Evolutionary conservation across 2,329 filamentous ascomycete genomes (phyloP), one percentile per base, ranked within the genome.

Genomic region (Mycocentrospora acerina): DNA sequence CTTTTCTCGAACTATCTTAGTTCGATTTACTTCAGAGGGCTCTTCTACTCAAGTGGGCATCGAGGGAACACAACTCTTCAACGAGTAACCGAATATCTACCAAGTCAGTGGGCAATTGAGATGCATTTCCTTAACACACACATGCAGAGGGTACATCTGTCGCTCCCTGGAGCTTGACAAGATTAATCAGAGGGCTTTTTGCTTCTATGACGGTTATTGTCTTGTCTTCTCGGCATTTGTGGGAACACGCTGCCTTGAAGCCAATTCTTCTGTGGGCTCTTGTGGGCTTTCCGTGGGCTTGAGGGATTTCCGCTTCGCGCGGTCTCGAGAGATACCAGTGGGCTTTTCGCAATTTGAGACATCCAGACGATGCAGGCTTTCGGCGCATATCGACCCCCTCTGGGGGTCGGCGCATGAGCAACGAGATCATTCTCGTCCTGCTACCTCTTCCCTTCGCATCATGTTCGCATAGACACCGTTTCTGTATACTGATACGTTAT

Each of bases 181-280:
- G 57, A 64, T 64, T 46, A 58, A 62, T 53, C 58, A 66, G 61
- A 63, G 59, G 59, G 63, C 64, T 62, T 62, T 61, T 57, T 52
- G 60, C 59, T 62, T 63, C 59, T 67, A 57, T 57, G 65, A 66
- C 64, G 66, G 60, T 63, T 63, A 62, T 56, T 52, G 53, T 65
- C 51, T 68, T 66, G 66, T 62, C 57, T 67, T 70, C 70, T 71
- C 64, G 71, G 72, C 71, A 46, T 62, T 71, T 76, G 73, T 75
- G 73, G 73, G 72, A 74, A 76, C 73, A 73, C 73, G 48, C 43
- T 51, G 72, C 73, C 73, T 70, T 65, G 69, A 68, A 60, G 51
- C 49, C 52, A 57, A 55, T 65, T 64, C 61, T 60, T 66, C 64
- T 70, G 70, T 72, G 70, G 69, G 71, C 71, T 64, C 60, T 66